Evolutionary conservation across 768 basidiomycete species (phyloP).

Genomic region (Pluteus cervinus): DNA sequence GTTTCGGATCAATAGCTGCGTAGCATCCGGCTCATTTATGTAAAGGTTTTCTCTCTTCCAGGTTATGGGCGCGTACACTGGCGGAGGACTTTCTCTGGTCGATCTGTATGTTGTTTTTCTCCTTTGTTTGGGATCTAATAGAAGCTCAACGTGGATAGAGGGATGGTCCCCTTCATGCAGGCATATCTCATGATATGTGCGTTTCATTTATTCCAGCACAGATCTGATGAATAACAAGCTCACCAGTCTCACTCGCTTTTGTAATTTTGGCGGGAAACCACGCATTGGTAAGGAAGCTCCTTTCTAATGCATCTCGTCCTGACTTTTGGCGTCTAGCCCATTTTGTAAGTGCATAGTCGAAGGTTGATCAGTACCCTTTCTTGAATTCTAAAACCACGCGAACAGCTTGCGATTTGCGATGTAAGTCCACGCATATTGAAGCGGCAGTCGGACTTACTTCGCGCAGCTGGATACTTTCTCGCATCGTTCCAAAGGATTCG

Average conservation of each 20-base stretch:
- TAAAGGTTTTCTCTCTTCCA: conserved; percentile 39
- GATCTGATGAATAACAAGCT: background rate
- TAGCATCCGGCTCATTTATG: background rate
- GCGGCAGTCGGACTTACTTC: background rate
- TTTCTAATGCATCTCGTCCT: background rate
- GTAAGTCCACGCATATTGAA: conserved; percentile 25
- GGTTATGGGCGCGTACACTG: conserved; percentile 49
- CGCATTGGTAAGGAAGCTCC: conserved; percentile 46
- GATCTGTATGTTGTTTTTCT: conserved; percentile 37
- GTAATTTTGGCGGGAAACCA: conserved; percentile 75
- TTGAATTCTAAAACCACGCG: conserved; percentile 40
- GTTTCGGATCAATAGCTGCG: conserved; percentile 2
- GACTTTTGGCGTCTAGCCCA: conserved; percentile 34
- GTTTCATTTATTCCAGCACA: conserved; percentile 7
- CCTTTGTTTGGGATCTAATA: background rate
- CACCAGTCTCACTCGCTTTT: conserved; percentile 45
- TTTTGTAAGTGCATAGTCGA: conserved; percentile 43
- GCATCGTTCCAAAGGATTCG: conserved; percentile 38
- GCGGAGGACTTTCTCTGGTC: conserved; percentile 62
- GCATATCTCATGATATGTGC: conserved; percentile 60
- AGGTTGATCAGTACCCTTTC: background rate
- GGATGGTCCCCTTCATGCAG: conserved; percentile 66
- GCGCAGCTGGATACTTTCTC: conserved; percentile 55
- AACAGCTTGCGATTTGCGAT: conserved; percentile 54
- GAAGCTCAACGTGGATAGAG: conserved; percentile 19